These are phyloP conservation scores for Colletotrichum coccodes DNA, from an alignment of 2,329 filamentous ascomycete genomes.

Conservation along the genomic window DNA sequence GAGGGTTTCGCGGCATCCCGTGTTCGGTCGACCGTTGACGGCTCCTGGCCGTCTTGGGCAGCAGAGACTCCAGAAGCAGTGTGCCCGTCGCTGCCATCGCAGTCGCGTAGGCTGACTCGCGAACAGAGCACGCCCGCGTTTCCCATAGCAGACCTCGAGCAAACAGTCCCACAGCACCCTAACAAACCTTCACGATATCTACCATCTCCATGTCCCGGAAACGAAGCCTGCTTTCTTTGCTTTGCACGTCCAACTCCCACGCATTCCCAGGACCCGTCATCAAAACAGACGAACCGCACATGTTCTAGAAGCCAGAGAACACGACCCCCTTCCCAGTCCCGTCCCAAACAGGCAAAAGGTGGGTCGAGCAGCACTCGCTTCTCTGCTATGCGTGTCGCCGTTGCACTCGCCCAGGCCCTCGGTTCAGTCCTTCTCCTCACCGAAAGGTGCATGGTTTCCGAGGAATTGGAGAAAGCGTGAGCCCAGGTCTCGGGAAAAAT, in stretches of 20 bases:
- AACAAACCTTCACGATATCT: not conserved
- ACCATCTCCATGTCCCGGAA: not conserved
- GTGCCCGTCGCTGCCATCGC: no score
- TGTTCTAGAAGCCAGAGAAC: not conserved
- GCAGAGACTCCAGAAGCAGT: no score
- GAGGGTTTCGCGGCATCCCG: not conserved
- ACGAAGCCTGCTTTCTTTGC: not conserved
- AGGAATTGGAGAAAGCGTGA: constrained; percentile 22
- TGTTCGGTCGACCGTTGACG: not conserved
- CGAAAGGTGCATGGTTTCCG: not conserved
- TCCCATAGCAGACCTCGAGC: not conserved
- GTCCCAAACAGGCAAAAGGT: constrained; percentile 12
- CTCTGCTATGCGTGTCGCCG: not conserved
- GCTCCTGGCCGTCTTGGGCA: not conserved
- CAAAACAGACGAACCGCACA: not conserved
- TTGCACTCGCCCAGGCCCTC: not conserved
- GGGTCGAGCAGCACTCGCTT: not conserved
- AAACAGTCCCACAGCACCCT: not conserved
- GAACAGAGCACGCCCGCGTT: not conserved
- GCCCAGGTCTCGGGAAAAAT: constrained; percentile 23
- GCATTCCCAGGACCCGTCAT: not conserved
- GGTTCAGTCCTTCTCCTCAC: not conserved
- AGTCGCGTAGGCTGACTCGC: not conserved
- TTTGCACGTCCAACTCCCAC: no score
- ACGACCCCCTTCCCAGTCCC: not conserved